These are phyloP conservation scores for Candida oleophila DNA, from an alignment of 805 yeast genomes.

Conservation along the genomic window DNA sequence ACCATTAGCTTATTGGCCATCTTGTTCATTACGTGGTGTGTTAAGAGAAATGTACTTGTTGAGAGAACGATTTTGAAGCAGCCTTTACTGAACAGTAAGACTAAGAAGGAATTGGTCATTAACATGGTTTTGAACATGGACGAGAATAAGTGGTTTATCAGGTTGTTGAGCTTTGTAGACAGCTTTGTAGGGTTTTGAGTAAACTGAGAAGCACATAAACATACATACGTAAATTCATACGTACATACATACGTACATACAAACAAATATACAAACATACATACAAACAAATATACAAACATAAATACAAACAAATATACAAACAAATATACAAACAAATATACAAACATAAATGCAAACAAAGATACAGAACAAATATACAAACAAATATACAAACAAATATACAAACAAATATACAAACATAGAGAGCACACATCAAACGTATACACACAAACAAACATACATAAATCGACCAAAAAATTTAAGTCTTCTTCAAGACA, in stretches of 20 bases:
- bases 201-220: background rate
- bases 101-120: conserved; percentile 37
- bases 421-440: too few species aligned
- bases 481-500: too few species aligned
- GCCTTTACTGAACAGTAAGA: conserved; percentile 18
- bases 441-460: too few species aligned
- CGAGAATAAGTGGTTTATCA: conserved; percentile 44
- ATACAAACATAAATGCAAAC: too few species aligned
- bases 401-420: too few species aligned
- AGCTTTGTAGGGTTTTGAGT: conserved; percentile 41
- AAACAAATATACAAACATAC: background rate
- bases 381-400: too few species aligned
- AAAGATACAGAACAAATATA: too few species aligned
- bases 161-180: conserved; percentile 35
- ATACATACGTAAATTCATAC: background rate
- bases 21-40: conserved; percentile 41
- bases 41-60: conserved; percentile 39
- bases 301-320: too few species aligned
- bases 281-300: too few species aligned
- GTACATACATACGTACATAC: background rate
- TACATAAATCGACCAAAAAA: too few species aligned
- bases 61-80: conserved; percentile 37
- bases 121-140: conserved; percentile 42
- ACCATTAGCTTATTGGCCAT: conserved; percentile 35
- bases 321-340: too few species aligned